Conservation (phyloP, 176 grass and related monocot species). For the Eremochloa ophiuroides region DNA sequence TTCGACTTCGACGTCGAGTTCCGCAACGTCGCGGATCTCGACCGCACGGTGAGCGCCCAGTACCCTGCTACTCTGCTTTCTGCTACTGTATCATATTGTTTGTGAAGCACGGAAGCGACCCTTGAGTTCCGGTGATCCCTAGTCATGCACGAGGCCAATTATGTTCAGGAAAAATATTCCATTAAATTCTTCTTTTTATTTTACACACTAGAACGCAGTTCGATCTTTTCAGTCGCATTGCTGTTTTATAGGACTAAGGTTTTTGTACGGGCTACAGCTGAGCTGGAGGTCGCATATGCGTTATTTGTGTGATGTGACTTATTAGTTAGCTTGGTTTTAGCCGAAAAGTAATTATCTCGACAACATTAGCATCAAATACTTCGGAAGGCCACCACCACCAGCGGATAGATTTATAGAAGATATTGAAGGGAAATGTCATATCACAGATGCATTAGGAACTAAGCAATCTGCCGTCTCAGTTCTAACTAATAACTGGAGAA, state of each 20-base stretch:
- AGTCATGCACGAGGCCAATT: not conserved
- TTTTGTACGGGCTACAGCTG: not conserved
- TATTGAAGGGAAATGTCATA: not conserved
- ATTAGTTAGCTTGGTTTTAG: not conserved
- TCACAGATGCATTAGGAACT: not conserved
- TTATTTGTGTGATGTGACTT: not conserved
- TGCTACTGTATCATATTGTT: not conserved
- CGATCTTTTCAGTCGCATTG: not conserved
- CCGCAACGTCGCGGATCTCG: conserved; percentile 55
- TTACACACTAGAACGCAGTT: not conserved
- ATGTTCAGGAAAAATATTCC: not conserved
- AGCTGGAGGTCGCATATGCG: not conserved
- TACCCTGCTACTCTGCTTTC: not conserved
- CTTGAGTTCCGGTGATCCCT: not conserved
- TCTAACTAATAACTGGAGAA: conserved; percentile 1
- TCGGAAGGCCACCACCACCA: not conserved
- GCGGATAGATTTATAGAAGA: not conserved
- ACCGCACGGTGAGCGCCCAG: conserved; percentile 43
- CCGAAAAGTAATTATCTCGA: not conserved
- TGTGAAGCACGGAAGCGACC: not conserved
- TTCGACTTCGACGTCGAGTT: conserved; percentile 77
- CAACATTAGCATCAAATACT: not conserved
- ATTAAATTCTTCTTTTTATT: not conserved
- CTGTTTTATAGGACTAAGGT: not conserved
- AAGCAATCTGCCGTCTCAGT: not conserved